Conservation (phyloP, 208 protist genomes). For the Trypanosomatidae sp. region DNA sequence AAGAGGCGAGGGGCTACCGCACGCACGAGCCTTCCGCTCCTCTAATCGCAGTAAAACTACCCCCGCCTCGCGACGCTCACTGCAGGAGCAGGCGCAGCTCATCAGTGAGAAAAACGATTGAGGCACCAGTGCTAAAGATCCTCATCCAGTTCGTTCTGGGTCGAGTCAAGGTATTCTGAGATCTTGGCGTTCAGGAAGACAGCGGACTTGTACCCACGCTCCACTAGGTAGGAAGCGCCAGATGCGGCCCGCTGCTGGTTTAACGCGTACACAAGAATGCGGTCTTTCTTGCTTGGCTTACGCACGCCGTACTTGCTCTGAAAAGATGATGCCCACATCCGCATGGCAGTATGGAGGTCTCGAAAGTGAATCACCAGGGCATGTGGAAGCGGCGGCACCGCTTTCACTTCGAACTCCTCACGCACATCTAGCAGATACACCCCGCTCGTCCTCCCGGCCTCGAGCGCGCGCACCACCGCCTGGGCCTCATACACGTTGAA, state of each 20-base stretch:
- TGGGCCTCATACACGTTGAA: conserved; percentile 53
- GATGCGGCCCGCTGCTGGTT: conserved; percentile 36
- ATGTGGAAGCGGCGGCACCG: conserved; percentile 42
- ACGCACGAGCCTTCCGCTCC: not conserved
- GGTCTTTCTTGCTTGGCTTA: conserved; percentile 49
- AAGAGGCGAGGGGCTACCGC: not conserved
- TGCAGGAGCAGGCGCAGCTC: no score
- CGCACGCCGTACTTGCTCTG: conserved; percentile 49
- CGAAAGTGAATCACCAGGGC: conserved; percentile 52
- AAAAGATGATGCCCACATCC: conserved; percentile 47
- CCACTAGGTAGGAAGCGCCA: conserved; percentile 28
- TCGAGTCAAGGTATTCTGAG: conserved; percentile 37
- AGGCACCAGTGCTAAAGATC: conserved; percentile 36
- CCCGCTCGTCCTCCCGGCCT: conserved; percentile 31
- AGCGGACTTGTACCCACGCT: conserved; percentile 32
- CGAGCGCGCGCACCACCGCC: conserved; percentile 51
- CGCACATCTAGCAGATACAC: conserved; percentile 66
- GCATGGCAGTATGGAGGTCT: conserved; percentile 46
- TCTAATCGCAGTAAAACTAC: not conserved
- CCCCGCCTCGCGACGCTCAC: not conserved
- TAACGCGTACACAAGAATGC: conserved; percentile 57
- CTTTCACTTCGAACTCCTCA: conserved; percentile 51
- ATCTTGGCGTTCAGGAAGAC: conserved; percentile 39
- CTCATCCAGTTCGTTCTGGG: conserved; percentile 31
- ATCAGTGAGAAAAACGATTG: not conserved